phyloP scores from a whole-genome alignment of 2,329 filamentous ascomycete species.

The Neospermospora avenae region DNA sequence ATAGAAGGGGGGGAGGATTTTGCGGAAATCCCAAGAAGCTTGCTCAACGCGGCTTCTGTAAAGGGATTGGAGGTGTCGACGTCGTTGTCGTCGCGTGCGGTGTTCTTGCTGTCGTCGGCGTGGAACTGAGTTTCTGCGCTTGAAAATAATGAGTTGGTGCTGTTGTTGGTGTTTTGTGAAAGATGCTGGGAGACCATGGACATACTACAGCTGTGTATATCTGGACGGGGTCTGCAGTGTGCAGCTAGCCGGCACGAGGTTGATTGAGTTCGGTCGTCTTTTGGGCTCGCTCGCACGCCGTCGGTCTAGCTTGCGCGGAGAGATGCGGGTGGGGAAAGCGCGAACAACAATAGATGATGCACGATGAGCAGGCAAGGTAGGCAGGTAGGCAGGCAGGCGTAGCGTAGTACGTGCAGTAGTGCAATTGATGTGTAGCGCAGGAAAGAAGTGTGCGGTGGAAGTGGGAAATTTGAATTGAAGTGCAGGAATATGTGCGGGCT shows the following conservation, averaged over 20 bases:
- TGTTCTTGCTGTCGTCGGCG: constrained; percentile 11
- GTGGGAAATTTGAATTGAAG: neutral
- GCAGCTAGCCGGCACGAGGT: constrained; percentile 15
- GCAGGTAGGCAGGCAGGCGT: too few relatives aligned
- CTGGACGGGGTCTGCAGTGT: constrained; percentile 17
- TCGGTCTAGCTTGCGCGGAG: neutral
- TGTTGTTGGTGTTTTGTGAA: constrained; percentile 19
- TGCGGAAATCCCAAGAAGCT: constrained; percentile 32
- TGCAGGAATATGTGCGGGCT: neutral
- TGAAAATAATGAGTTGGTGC: constrained; percentile 25
- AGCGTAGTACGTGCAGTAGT: too few relatives aligned
- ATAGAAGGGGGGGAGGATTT: constrained; percentile 42
- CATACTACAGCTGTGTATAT: constrained; percentile 33
- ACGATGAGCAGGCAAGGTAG: too few relatives aligned
- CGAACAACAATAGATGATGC: neutral
- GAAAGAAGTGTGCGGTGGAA: neutral
- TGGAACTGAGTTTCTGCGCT: constrained; percentile 13
- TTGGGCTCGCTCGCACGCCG: neutral
- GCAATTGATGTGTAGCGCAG: too few relatives aligned
- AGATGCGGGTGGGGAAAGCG: neutral
- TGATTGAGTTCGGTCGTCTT: neutral
- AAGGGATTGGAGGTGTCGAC: constrained; percentile 2
- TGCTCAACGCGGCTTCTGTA: constrained; percentile 31
- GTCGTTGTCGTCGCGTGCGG: constrained; percentile 11
- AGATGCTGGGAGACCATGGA: constrained; percentile 35